Base-by-base conservation (phyloP, 495 filamentous ascomycete species). In the Aspergillus mulundensis region DNA sequence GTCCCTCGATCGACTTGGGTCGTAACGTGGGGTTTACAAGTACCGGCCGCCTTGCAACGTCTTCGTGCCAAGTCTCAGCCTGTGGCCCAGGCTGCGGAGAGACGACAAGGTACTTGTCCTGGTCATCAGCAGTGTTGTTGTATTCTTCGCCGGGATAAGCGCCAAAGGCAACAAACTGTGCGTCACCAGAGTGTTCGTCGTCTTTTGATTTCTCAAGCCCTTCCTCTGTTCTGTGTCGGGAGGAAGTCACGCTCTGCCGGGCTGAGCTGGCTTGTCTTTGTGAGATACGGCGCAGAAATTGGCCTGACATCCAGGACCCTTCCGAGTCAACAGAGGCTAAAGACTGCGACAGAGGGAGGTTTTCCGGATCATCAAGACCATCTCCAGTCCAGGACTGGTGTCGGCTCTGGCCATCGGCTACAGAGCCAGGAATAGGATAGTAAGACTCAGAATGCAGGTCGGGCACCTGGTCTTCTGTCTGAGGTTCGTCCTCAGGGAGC, bases 271-370 rank as follows among this genome's bases (percentile, higher is more conserved):
- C 61, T 42, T 70, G 66, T 25, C 72, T 61, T 34, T 81, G 75
- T 3, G 82, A 80, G 59, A 75, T 69, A 44, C 80, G 69, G 42
- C 80, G 76, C 56, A 81, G 70, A 53, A 81, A 81, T 53, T 80
- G 77, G 11, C 91, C 90, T 2, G 89, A 90, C 58, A 97, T 86
- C 91, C 91, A 97, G 0, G 91, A 95, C 1, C 83, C 91, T 72
- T 97, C 91, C 0, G 89, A 93, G 63, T 95, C 91, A 55, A 97
- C 85, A 0, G 89, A 93, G 7, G 89, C 90, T 6, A 94, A 75
- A 14, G 90, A 94, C 68, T 85, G 83, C 18, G 86, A 87, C 39
- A 89, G 69, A 8, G 80, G 66, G 6, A 77, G 69, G 54, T 76
- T 71, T 8, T 70, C 66, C 28, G 55, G 50, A 34, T 61, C 64